A percentile compares a stretch with the other conserved stretches of the same genome.
Evolutionary conservation across 2,329 filamentous ascomycete species (phyloP).

Genomic region (Biscogniauxia marginata): DNA sequence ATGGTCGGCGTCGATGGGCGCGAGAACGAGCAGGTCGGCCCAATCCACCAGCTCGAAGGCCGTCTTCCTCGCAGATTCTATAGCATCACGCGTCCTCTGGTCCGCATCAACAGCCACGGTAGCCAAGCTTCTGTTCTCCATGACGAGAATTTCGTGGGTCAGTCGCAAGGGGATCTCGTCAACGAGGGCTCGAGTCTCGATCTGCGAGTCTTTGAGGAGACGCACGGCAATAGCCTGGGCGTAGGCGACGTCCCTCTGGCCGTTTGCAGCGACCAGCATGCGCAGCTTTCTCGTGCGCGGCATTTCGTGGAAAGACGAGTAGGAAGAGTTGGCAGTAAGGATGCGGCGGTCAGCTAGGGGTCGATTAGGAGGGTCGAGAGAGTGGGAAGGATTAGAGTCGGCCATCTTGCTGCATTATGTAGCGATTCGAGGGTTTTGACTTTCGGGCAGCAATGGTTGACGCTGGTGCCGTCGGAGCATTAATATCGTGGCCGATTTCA

Average conservation of each 20-base stretch:
- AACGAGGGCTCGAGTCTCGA: slow-evolving; percentile 61
- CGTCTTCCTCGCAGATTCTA: slow-evolving; percentile 52
- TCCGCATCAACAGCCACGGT: slow-evolving; percentile 35
- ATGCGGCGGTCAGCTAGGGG: background rate
- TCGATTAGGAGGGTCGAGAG: background rate
- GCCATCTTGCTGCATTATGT: slow-evolving; percentile 3
- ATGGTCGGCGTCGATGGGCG: slow-evolving; percentile 80
- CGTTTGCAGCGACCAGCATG: slow-evolving; percentile 65
- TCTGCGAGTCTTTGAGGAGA: slow-evolving; percentile 62
- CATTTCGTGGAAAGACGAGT: slow-evolving; percentile 37
- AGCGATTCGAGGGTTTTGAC: slow-evolving; percentile 7
- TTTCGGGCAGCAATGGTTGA: background rate
- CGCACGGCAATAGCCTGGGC: slow-evolving; percentile 65
- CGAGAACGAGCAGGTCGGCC: slow-evolving; percentile 83
- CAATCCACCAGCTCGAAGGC: slow-evolving; percentile 74
- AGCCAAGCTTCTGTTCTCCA: slow-evolving; percentile 53
- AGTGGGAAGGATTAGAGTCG: slow-evolving; percentile 3
- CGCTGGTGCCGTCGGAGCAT: background rate
- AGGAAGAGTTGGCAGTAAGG: slow-evolving; percentile 27
- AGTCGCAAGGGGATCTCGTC: slow-evolving; percentile 64
- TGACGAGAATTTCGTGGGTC: slow-evolving; percentile 60
- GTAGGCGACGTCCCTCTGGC: slow-evolving; percentile 62
- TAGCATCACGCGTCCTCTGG: slow-evolving; percentile 37
- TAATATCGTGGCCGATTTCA: too few relatives aligned
- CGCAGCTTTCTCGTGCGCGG: slow-evolving; percentile 49